phyloP scores from a whole-genome alignment of 768 basidiomycete genomes.

The Amanita rubescens region DNA sequence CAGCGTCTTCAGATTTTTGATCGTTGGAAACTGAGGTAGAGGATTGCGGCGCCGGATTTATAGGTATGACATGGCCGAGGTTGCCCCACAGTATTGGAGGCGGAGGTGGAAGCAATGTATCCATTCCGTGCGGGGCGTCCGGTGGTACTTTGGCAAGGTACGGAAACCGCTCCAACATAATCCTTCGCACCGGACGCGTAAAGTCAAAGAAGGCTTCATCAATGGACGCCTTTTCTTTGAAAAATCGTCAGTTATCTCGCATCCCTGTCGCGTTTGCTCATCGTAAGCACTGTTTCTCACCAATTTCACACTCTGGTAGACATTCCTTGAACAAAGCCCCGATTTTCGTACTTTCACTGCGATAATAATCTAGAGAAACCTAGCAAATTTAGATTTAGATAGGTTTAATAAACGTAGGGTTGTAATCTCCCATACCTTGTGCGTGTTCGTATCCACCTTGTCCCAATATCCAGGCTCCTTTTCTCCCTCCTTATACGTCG shows the following conservation, averaged over 20 bases:
- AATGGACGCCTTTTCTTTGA: conserved; percentile 92
- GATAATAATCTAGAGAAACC: conserved; percentile 91
- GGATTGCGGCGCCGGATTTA: conserved; percentile 26
- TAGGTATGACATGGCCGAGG: conserved; percentile 57
- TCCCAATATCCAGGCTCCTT: conserved; percentile 86
- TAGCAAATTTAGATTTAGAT: conserved; percentile 20
- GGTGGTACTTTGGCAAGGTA: conserved; percentile 65
- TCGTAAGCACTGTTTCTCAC: conserved; percentile 30
- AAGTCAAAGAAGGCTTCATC: conserved; percentile 97
- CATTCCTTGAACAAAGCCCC: conserved; percentile 74
- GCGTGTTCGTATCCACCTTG: conserved; percentile 81
- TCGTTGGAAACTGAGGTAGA: conserved; percentile 16
- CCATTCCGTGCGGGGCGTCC: conserved; percentile 61
- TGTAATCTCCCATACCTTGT: conserved; percentile 61
- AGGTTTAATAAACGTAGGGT: neutral
- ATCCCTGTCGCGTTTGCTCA: neutral
- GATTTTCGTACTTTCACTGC: conserved; percentile 86
- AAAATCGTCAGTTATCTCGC: neutral
- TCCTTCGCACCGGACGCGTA: conserved; percentile 69
- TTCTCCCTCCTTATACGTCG: conserved; percentile 88
- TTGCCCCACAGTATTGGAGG: conserved; percentile 56
- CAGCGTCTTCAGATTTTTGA: neutral
- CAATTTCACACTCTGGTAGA: conserved; percentile 74
- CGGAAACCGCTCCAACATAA: conserved; percentile 68
- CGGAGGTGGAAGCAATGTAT: conserved; percentile 71